Conservation (phyloP, 2,329 filamentous ascomycete genomes). For the Colletotrichum sp. region DNA sequence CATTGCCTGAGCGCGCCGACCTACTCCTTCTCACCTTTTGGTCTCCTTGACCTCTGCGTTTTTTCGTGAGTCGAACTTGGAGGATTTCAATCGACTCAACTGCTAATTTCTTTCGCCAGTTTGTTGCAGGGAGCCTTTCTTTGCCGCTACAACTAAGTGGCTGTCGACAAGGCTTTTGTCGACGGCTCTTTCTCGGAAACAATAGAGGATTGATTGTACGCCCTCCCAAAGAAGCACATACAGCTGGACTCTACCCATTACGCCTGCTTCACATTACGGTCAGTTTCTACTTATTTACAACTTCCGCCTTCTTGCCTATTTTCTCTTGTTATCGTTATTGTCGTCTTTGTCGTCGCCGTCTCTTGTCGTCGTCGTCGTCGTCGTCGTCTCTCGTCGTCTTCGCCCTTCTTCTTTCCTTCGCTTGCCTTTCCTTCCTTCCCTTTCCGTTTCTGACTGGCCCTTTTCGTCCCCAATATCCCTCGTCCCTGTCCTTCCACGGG, state of each 20-base stretch:
- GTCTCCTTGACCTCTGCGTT: background rate
- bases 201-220: background rate
- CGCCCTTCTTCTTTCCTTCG: background rate
- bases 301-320: background rate
- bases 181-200: background rate
- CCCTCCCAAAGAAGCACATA: background rate
- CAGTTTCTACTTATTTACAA: background rate
- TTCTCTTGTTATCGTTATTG: background rate
- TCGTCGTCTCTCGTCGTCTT: background rate
- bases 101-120: background rate
- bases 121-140: background rate
- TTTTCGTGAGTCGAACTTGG: background rate
- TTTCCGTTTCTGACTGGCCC: background rate
- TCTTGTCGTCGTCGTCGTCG: background rate
- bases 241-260: background rate
- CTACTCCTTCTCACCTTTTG: background rate
- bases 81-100: background rate
- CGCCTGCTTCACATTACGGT: background rate
- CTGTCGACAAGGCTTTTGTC: background rate
- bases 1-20: background rate
- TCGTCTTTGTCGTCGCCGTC: background rate
- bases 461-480: background rate
- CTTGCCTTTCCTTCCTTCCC: background rate
- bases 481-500: fast-evolving
- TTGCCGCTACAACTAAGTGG: background rate